A percentile compares a stretch with the other conserved stretches of the same genome.
Conservation (phyloP, 2,329 filamentous ascomycete species). For the Fusarium brevicatenulatum region DNA sequence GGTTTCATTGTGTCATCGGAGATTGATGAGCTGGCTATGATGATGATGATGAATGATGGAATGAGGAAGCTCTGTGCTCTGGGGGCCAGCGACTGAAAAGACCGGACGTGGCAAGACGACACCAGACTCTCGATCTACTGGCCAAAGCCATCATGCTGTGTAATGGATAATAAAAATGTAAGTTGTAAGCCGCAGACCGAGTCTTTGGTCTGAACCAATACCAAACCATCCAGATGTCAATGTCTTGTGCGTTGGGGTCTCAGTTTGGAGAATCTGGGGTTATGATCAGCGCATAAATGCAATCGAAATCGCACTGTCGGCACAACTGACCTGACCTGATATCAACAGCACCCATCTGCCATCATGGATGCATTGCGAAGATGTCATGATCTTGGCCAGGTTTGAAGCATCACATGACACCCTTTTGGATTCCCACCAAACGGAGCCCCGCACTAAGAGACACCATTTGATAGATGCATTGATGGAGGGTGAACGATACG, state of each 20-base stretch:
- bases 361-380: constrained; percentile 23
- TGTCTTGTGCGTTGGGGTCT: background rate
- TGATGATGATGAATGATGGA: constrained; percentile 33
- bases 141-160: constrained; percentile 24
- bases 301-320: constrained; percentile 25
- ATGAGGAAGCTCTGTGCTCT: constrained; percentile 27
- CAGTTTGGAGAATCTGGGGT: background rate
- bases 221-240: constrained; percentile 14
- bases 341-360: constrained; percentile 17
- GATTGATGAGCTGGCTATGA: constrained; percentile 40
- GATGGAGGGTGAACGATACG: constrained; percentile 6
- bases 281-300: background rate
- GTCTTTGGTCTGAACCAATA: constrained; percentile 28
- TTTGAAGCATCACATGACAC: constrained; percentile 29
- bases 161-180: background rate
- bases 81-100: constrained; percentile 31
- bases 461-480: constrained; percentile 26
- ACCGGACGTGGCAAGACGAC: constrained; percentile 32
- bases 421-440: constrained; percentile 15
- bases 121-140: constrained; percentile 25
- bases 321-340: constrained; percentile 17
- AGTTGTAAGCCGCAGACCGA: constrained; percentile 23
- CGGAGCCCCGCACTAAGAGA: constrained; percentile 23
- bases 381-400: constrained; percentile 38
- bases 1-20: constrained; percentile 34